Conservation (phyloP, 2,329 filamentous ascomycete genomes). For the Stagonosporopsis tanaceti region DNA sequence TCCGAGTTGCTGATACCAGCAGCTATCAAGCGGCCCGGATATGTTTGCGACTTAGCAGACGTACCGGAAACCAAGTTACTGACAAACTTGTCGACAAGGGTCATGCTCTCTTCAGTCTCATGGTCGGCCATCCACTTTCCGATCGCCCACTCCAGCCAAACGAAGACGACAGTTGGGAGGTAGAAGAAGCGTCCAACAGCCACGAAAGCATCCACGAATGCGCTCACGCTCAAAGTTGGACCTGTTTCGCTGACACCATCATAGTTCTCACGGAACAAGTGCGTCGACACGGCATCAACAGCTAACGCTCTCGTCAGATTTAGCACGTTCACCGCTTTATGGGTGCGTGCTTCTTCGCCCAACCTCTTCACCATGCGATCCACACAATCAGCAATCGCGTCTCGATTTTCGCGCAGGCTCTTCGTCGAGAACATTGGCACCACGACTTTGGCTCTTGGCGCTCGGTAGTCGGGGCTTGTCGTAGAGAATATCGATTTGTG, state of each 20-base stretch:
- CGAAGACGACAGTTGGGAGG: slow-evolving; percentile 55
- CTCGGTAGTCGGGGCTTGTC: slow-evolving; percentile 52
- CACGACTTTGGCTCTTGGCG: slow-evolving; percentile 59
- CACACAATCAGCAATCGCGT: slow-evolving; percentile 53
- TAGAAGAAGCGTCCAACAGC: slow-evolving; percentile 64
- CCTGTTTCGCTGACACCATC: slow-evolving; percentile 54
- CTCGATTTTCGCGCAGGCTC: slow-evolving; percentile 52
- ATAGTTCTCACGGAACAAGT: slow-evolving; percentile 63
- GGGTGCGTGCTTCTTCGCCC: slow-evolving; percentile 39
- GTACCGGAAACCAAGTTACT: slow-evolving; percentile 50
- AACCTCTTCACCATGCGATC: slow-evolving; percentile 54
- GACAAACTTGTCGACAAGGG: slow-evolving; percentile 56
- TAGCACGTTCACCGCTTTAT: slow-evolving; percentile 57
- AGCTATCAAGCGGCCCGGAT: slow-evolving; percentile 58
- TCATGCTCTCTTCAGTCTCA: slow-evolving; percentile 46
- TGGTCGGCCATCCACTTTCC: slow-evolving; percentile 47
- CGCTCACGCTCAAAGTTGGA: slow-evolving; percentile 51
- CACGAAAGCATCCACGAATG: slow-evolving; percentile 64
- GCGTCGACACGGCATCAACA: slow-evolving; percentile 62
- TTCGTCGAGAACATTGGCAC: slow-evolving; percentile 59
- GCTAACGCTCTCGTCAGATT: slow-evolving; percentile 60
- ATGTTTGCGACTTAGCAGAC: slow-evolving; percentile 50
- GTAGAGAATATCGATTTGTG: slow-evolving; percentile 63
- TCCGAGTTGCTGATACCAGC: slow-evolving; percentile 55
- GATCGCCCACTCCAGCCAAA: slow-evolving; percentile 49